Evolutionary conservation across 257 asterid genomes (phyloP), one percentile per base, ranked within the genome.

Genomic region (Plectranthus barbatus): DNA sequence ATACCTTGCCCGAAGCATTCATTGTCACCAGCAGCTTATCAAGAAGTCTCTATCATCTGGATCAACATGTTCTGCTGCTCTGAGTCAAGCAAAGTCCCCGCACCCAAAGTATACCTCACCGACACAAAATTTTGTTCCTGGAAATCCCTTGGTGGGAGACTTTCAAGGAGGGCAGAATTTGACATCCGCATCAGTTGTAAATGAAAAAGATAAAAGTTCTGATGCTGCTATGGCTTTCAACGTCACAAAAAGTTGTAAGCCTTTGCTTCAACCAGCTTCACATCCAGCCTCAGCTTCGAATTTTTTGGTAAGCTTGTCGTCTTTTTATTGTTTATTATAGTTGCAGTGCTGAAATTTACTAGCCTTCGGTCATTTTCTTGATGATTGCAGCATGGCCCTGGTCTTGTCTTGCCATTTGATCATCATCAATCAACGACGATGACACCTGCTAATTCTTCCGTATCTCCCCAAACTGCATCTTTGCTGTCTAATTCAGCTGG

Each of bases 1-100:
- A 24, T 70, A 60, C 45, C 71, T 85, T 34, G 86, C 94, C 41
- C 59, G 56, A 24, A 81, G 70, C 74, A 85, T 83, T 60, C 71
- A 52, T 23, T 34, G 47, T 37, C 90, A 83, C 72, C 80, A 63
- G 71, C 76, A 74, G 62, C 84, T 77, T 44, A 45, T 59, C 40
- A 74, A 65, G 56, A 79, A 77, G 64, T 72, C 77, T 52, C 44
- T 72, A 20, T 49, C 48, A 15, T 69, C 82, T 53, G 77, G 71
- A 14, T 55, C 77, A 23, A 52, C 77, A 67, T 73, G 66, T 60
- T 58, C 71, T 66, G 51, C 67, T 50, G 39, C 77, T 21, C 67
- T 67, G 9, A 71, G 56, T 60, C 72, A 59, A 61, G 40, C 60
- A 52, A 72, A 72, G 64, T 42, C 73, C 1, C 29, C 55, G 45